phyloP scores from a whole-genome alignment of 169 alveolate genomes.

The Plasmodium billcollinsi region DNA sequence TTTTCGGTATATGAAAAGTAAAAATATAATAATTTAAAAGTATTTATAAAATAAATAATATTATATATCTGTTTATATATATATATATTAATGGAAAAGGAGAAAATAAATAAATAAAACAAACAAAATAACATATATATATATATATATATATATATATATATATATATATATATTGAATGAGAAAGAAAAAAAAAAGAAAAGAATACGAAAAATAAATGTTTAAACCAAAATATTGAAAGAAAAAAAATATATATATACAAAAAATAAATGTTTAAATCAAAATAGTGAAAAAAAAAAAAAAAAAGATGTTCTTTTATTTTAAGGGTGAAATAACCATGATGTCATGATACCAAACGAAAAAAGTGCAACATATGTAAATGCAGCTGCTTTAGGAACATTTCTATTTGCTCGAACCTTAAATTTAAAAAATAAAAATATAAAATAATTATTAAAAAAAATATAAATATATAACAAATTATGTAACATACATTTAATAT shows the following conservation, averaged over 20 bases:
- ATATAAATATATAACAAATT: too few relatives aligned
- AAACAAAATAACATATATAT: too few relatives aligned
- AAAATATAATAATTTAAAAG: too few relatives aligned
- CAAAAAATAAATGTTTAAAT: slow-evolving; percentile 5
- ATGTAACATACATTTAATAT: too few relatives aligned
- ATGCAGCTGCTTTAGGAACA: slow-evolving; percentile 86
- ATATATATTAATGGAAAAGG: not conserved
- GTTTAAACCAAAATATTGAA: not conserved
- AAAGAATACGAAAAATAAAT: slow-evolving; percentile 7
- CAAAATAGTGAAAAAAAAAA: slow-evolving; percentile 11
- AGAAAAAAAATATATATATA: not conserved
- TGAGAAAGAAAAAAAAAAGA: slow-evolving; percentile 6
- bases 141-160: not conserved
- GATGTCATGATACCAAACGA: slow-evolving; percentile 87
- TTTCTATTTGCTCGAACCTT: slow-evolving; percentile 81
- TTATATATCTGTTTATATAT: slow-evolving; percentile 20
- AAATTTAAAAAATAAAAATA: slow-evolving; percentile 1
- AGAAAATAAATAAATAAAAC: too few relatives aligned
- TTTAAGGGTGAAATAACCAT: slow-evolving; percentile 87
- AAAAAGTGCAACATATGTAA: slow-evolving; percentile 84
- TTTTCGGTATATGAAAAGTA: too few relatives aligned
- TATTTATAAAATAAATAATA: slow-evolving; percentile 9
- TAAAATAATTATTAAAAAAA: too few relatives aligned
- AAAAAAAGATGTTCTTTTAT: slow-evolving; percentile 1
- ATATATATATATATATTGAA: not conserved